Evolutionary conservation across 306 rosid genomes (phyloP).

Genomic region (Gillenia trifoliata): DNA sequence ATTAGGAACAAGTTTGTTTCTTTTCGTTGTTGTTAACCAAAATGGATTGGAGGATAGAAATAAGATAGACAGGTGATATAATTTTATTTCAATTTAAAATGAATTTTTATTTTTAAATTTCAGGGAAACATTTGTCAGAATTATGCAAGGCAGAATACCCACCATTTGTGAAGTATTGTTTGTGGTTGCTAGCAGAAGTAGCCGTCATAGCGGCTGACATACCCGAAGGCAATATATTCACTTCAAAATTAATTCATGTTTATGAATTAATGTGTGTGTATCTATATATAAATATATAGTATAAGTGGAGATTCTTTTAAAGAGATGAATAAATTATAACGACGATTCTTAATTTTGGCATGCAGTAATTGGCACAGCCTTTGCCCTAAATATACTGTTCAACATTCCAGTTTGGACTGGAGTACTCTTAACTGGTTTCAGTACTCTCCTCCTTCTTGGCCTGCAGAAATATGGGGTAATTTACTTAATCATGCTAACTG

Average conservation of each 20-base stretch:
- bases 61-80: not conserved
- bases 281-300: not conserved
- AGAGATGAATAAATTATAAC: not conserved
- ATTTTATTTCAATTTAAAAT: not conserved
- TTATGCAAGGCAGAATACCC: conserved; percentile 83
- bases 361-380: conserved; percentile 90
- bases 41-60: not conserved
- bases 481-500: not conserved
- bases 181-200: conserved; percentile 80
- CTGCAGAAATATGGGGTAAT: conserved; percentile 78
- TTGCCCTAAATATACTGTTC: conserved; percentile 75
- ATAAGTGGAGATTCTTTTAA: not conserved
- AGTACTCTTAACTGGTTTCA: conserved; percentile 65
- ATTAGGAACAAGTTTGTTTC: not conserved
- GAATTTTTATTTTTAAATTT: not conserved
- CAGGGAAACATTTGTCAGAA: conserved; percentile 88
- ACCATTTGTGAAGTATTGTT: conserved; percentile 49
- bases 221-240: conserved; percentile 59
- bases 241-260: not conserved
- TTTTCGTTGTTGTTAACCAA: not conserved
- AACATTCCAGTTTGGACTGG: conserved; percentile 78
- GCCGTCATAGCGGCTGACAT: conserved; percentile 92
- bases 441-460: conserved; percentile 78
- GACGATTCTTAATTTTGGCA: not conserved
- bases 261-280: not conserved